Conservation (phyloP, 2,329 filamentous ascomycete species). For the Fusarium sp. region DNA sequence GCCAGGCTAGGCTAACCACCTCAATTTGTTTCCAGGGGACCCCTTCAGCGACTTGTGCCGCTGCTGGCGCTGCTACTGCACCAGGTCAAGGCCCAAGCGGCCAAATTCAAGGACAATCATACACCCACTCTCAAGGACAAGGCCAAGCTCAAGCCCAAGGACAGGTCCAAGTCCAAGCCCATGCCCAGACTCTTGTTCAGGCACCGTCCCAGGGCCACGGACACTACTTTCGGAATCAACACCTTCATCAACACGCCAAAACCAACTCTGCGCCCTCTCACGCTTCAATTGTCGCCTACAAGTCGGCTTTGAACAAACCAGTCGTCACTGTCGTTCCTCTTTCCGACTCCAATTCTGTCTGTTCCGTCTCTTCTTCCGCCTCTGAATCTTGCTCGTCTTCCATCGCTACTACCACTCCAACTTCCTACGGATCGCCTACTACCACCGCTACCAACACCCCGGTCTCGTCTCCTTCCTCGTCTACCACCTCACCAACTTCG, state of each 20-base stretch:
- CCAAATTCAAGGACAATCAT: conserved; percentile 10
- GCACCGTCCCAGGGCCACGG: conserved; percentile 18
- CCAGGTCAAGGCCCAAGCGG: conserved; percentile 3
- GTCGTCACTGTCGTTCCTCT: conserved; percentile 35
- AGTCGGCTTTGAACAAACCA: conserved; percentile 40
- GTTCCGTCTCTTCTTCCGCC: conserved; percentile 30
- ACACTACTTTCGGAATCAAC: conserved; percentile 39
- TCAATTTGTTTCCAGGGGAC: conserved; percentile 34
- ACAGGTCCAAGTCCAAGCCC: not conserved
- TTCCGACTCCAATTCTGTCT: conserved; percentile 39
- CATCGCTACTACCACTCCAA: conserved; percentile 27
- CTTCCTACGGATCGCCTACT: conserved; percentile 33
- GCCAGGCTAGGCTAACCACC: conserved; percentile 26
- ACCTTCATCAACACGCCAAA: conserved; percentile 34
- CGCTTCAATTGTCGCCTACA: conserved; percentile 36
- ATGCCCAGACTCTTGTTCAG: conserved; percentile 5
- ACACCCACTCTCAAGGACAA: conserved; percentile 9
- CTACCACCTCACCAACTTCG: conserved; percentile 37
- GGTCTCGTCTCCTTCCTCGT: conserved; percentile 35
- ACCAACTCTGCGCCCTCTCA: conserved; percentile 35
- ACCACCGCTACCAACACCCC: conserved; percentile 33
- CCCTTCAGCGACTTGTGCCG: conserved; percentile 22
- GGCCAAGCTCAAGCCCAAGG: not conserved
- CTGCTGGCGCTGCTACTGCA: conserved; percentile 17
- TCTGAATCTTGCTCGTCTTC: conserved; percentile 38